Conservation (phyloP, 1,284 basidiomycete species). For the Ustilago crameri region DNA sequence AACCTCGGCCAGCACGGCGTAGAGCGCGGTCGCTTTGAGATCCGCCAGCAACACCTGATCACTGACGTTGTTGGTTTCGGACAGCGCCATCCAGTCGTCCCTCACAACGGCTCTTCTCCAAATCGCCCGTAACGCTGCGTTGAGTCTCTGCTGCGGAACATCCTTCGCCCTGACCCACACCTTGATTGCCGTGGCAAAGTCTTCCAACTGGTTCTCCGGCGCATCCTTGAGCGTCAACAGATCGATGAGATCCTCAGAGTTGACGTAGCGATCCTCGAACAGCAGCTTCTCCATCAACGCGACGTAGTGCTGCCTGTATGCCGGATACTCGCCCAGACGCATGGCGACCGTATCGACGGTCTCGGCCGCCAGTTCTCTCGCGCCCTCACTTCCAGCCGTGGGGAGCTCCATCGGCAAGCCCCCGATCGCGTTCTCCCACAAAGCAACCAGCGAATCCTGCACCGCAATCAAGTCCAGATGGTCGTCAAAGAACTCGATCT, state of each 20-base stretch:
- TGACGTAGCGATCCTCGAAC: slow-evolving; percentile 66
- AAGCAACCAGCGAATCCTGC: slow-evolving; percentile 69
- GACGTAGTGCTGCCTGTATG: slow-evolving; percentile 53
- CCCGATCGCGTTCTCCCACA: slow-evolving; percentile 47
- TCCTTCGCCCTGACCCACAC: slow-evolving; percentile 69
- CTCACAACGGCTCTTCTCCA: slow-evolving; percentile 89
- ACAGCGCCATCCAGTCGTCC: slow-evolving; percentile 73
- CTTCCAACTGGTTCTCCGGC: slow-evolving; percentile 65
- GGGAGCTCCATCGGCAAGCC: slow-evolving; percentile 19
- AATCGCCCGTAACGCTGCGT: slow-evolving; percentile 73
- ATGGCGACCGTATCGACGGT: slow-evolving; percentile 31
- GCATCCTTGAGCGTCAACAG: slow-evolving; percentile 71
- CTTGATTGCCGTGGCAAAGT: slow-evolving; percentile 71
- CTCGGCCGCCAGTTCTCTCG: slow-evolving; percentile 26
- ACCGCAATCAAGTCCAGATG: slow-evolving; percentile 73
- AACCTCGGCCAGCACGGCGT: slow-evolving; percentile 28
- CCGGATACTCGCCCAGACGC: slow-evolving; percentile 36
- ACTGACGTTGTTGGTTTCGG: slow-evolving; percentile 40
- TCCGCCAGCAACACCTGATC: slow-evolving; percentile 47
- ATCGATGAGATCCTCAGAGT: slow-evolving; percentile 72
- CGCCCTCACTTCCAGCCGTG: background rate
- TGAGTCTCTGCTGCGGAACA: slow-evolving; percentile 66
- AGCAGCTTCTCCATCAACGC: slow-evolving; percentile 63
- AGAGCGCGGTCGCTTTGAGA: slow-evolving; percentile 39
- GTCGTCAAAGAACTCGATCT: slow-evolving; percentile 70